Evolutionary conservation across 106 monocot species (phyloP).

Genomic region (Vanilla planifolia): DNA sequence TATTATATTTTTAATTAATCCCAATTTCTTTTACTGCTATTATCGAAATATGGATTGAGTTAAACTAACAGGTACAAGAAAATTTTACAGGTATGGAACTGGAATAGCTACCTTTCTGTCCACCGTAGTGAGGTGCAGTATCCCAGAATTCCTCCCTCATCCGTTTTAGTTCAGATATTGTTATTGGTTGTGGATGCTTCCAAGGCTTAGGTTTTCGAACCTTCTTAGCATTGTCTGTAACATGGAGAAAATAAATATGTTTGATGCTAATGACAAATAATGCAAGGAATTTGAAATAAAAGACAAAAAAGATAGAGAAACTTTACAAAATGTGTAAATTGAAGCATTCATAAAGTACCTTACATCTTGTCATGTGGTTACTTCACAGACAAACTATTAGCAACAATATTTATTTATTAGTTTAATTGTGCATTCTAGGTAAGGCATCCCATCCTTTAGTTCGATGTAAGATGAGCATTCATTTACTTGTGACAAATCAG

Average conservation of each 20-base stretch:
- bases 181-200: slow-evolving; percentile 72
- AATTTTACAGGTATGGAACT: background rate
- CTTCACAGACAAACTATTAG: too few species aligned
- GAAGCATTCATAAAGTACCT: too few species aligned
- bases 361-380: too few species aligned
- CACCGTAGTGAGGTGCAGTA: slow-evolving; percentile 83
- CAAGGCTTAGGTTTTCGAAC: slow-evolving; percentile 70
- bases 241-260: background rate
- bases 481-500: too few species aligned
- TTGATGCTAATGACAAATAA: background rate
- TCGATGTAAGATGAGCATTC: too few species aligned
- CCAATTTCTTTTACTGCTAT: background rate
- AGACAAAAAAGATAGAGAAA: background rate
- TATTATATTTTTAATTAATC: background rate
- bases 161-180: slow-evolving; percentile 44
- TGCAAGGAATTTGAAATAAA: too few species aligned
- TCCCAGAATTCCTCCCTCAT: slow-evolving; percentile 93
- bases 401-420: too few species aligned
- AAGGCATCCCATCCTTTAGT: too few species aligned
- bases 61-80: background rate
- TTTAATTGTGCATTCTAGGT: too few species aligned
- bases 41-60: too few species aligned
- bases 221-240: slow-evolving; percentile 42
- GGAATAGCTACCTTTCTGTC: slow-evolving; percentile 49
- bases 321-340: too few species aligned